These are phyloP conservation scores for Umbilicaria muhlenbergii DNA, from an alignment of 495 filamentous ascomycete genomes.

Conservation along the genomic window DNA sequence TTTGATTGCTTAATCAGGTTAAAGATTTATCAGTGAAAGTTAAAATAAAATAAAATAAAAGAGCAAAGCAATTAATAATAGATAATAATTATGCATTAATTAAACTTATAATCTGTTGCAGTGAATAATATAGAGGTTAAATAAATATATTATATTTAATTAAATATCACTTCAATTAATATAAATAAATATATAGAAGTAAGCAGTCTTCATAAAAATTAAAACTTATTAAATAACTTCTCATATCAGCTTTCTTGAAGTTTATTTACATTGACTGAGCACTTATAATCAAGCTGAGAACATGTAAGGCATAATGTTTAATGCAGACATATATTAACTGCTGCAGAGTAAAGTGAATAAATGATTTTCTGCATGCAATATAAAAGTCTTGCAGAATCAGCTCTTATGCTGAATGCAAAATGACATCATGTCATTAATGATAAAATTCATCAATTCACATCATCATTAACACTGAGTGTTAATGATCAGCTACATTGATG, in stretches of 20 bases:
- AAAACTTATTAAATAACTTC: neutral
- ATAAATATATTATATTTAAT: neutral
- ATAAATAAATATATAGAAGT: neutral
- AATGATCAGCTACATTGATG: too few relatives aligned
- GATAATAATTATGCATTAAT: too few relatives aligned
- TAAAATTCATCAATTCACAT: neutral
- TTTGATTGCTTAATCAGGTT: too few relatives aligned
- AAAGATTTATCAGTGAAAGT: neutral
- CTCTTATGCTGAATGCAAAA: neutral
- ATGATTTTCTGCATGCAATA: neutral
- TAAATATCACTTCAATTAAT: neutral
- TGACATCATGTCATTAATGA: neutral
- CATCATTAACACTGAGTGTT: too few relatives aligned
- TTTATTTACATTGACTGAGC: neutral
- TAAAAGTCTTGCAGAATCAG: neutral
- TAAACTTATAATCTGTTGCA: neutral
- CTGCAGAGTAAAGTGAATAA: neutral
- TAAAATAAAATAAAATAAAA: neutral
- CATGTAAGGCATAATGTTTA: too few relatives aligned
- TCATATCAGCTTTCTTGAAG: neutral
- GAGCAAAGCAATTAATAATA: neutral
- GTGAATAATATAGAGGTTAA: neutral
- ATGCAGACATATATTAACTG: too few relatives aligned
- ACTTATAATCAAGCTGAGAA: neutral
- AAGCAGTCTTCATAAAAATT: too few relatives aligned